phyloP scores from a whole-genome alignment of 108 stramenopile genomes.

The Bacterosira constricta region DNA sequence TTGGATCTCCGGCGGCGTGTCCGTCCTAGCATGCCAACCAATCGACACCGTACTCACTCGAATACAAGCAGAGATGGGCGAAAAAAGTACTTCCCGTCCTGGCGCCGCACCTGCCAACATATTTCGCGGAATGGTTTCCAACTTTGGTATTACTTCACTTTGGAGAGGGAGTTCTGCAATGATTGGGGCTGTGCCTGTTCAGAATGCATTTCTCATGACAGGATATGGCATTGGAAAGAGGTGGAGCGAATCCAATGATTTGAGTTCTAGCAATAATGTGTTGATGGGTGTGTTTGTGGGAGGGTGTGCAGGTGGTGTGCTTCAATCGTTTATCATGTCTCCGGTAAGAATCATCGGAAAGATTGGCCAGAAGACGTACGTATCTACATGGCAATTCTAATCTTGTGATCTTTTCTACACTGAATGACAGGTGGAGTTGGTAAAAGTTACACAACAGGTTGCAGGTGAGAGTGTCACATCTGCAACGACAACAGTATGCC shows the following conservation, averaged over 20 bases:
- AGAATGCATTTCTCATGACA: constrained; percentile 85
- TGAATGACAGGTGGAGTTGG: constrained; percentile 62
- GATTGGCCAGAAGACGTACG: too few species aligned
- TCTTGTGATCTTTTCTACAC: neutral
- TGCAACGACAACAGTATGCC: constrained; percentile 29
- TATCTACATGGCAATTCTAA: too few species aligned
- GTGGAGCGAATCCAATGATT: constrained; percentile 38
- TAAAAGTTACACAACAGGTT: constrained; percentile 82
- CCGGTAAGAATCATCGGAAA: constrained; percentile 52
- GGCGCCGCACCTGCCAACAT: constrained; percentile 8
- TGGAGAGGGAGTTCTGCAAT: constrained; percentile 83
- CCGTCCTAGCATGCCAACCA: constrained; percentile 75
- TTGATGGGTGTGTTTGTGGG: constrained; percentile 76
- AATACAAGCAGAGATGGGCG: constrained; percentile 36
- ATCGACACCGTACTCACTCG: constrained; percentile 84
- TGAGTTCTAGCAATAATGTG: constrained; percentile 10
- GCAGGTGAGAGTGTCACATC: constrained; percentile 19
- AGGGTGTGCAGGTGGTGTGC: constrained; percentile 75
- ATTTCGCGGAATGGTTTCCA: constrained; percentile 37
- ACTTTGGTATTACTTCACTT: constrained; percentile 54
- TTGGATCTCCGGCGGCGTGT: constrained; percentile 73
- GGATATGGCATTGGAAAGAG: constrained; percentile 84
- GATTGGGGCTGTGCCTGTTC: constrained; percentile 83
- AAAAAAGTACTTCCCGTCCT: neutral
- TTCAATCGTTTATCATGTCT: constrained; percentile 85